These are phyloP conservation scores for Cyclostephanos tholiformis DNA, from an alignment of 108 stramenopile genomes.

Conservation along the genomic window DNA sequence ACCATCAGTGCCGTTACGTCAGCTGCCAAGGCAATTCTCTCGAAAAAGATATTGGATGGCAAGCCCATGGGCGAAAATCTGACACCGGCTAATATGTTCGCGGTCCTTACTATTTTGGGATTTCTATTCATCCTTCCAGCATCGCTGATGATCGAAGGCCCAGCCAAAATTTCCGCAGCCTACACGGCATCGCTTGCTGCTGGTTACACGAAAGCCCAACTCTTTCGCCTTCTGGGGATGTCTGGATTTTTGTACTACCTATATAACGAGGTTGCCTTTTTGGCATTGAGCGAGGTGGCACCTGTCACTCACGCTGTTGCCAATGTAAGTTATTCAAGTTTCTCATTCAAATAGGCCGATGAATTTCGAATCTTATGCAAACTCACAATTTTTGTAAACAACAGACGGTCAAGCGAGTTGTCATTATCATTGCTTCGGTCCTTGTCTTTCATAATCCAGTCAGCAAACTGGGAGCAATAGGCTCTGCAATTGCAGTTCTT, in stretches of 20 bases:
- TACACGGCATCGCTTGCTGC: conserved; percentile 19
- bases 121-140: conserved; percentile 51
- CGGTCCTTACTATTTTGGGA: conserved; percentile 66
- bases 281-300: conserved; percentile 54
- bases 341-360: neutral
- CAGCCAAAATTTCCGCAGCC: conserved; percentile 38
- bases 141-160: conserved; percentile 61
- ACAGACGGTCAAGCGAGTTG: conserved; percentile 41
- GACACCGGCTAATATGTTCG: conserved; percentile 63
- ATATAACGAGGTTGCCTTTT: conserved; percentile 77
- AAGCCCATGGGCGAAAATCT: conserved; percentile 65
- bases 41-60: conserved; percentile 43
- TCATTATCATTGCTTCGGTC: conserved; percentile 46
- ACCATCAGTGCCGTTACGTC: conserved; percentile 70
- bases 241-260: conserved; percentile 65
- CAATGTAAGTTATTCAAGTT: conserved; percentile 9
- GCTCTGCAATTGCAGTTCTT: conserved; percentile 25
- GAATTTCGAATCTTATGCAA: neutral
- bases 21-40: conserved; percentile 61
- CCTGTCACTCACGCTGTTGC: conserved; percentile 53
- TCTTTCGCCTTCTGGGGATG: conserved; percentile 17
- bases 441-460: conserved; percentile 43
- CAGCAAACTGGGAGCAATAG: conserved; percentile 21
- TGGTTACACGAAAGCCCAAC: conserved; percentile 6
- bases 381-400: neutral